Percentiles rank a stretch among this genome's conserved stretches.
These are phyloP conservation scores for Phlyctochytrium bullatum DNA, from an alignment of 192 early-diverging fungal genomes.

Conservation along the genomic window DNA sequence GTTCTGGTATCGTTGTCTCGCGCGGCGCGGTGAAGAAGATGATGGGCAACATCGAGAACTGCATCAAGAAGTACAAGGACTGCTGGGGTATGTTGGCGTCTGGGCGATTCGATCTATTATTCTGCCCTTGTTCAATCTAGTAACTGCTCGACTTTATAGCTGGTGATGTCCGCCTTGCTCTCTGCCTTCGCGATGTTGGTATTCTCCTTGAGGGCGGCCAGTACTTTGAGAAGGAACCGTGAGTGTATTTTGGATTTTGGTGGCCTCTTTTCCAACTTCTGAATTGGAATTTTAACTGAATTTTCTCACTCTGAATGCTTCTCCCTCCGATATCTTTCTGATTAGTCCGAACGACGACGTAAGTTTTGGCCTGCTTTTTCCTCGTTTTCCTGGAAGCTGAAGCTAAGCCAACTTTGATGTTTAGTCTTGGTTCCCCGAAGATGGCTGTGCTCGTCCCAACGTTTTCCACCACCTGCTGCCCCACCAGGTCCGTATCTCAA, in stretches of 20 bases:
- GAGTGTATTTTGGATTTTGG: too few relatives aligned
- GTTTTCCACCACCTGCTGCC: neutral
- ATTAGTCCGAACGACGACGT: neutral
- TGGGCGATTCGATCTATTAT: neutral
- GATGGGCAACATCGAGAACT: slow-evolving; percentile 31
- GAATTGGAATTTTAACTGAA: neutral
- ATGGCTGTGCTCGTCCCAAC: neutral
- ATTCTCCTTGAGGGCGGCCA: slow-evolving; percentile 26
- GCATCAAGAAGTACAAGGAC: slow-evolving; percentile 40
- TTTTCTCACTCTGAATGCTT: neutral
- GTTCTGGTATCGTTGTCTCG: slow-evolving; percentile 51
- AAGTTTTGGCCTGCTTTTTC: neutral
- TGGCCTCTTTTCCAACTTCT: neutral
- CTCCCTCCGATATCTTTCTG: neutral
- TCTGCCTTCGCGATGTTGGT: slow-evolving; percentile 53
- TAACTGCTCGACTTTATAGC: slow-evolving; percentile 11
- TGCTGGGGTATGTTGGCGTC: slow-evolving; percentile 56
- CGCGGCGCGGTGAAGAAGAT: slow-evolving; percentile 45
- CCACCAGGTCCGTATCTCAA: neutral
- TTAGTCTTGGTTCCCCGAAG: neutral
- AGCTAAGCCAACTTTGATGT: too few relatives aligned
- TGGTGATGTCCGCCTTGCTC: slow-evolving; percentile 55
- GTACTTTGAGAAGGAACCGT: neutral
- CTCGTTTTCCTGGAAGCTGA: too few relatives aligned
- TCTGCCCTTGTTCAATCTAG: neutral